Base-by-base conservation (phyloP, 176 grass and related monocot genomes). In the Avena eriantha region DNA sequence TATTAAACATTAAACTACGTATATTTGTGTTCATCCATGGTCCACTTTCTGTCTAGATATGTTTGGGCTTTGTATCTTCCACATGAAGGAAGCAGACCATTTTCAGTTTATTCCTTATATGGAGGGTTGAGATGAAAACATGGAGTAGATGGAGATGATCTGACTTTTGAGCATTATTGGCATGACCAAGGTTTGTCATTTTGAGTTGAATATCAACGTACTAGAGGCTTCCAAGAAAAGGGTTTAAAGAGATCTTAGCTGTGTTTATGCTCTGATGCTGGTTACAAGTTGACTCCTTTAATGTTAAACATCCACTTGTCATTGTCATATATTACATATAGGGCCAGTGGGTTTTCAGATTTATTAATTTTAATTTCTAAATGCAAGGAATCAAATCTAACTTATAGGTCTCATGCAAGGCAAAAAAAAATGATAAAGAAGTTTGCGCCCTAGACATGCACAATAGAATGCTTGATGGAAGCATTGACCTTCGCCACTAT, bases 401-500 rank as follows among this genome's bases (percentile, higher is more conserved):
- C 67, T 47, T 88, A 34, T 43, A 86, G 65, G 76, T 82, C 50
- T 69, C 79, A 61, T 83, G 89, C 3, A 68, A 79, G 58, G 54
- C 36, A 75, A 43, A 61, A 70, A 53, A 68, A 19, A 50, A n/a
- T 53, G 73, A 75, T 34, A 83, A 82, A 60, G 0, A 78, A 82
- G 59, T 53, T 81, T 80, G 47, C 81, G 33, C 79, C 55, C 26
- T 80, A 64, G 81, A 70, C 85, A 91, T 84, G 70, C 65, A 79
- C n/a, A 88, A 78, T 76, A 86, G 69, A 88, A 73, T 75, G 77
- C 56, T 56, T 90, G 90, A 92, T 90, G 79, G 71, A 86, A 85
- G 80, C 86, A 92, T 89, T 97, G 88, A 92, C 90, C 58, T 89
- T 65, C 51, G 3, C 70, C 51, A 84, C 47, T 89, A 88, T 84